Conservation (phyloP, 75 land plant species). For the Ceratopteris richardii region DNA sequence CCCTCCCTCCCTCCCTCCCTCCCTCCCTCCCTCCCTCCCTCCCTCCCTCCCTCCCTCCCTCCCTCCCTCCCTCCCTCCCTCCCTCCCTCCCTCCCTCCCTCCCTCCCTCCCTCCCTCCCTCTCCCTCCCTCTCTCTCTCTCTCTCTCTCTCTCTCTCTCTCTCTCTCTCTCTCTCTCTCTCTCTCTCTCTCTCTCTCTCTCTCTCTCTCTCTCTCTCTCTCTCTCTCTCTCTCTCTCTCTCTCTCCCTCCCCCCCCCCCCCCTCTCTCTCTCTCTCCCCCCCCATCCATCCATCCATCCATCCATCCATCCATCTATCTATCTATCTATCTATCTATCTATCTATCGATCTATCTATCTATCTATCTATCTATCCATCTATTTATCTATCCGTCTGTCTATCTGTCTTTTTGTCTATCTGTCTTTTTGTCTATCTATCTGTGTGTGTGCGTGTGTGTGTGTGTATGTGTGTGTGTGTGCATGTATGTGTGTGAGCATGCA, state of each 20-base stretch:
- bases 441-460: too few relatives aligned
- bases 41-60: not conserved
- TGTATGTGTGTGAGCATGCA: not conserved
- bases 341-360: not conserved
- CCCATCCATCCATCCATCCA: too few relatives aligned
- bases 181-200: conserved; percentile 6
- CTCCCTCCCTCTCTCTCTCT: conserved; percentile 6
- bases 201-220: too few relatives aligned
- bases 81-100: conserved; percentile 1
- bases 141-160: conserved; percentile 6
- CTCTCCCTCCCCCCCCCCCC: too few relatives aligned
- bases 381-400: not conserved
- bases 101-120: conserved; percentile 3
- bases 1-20: not conserved
- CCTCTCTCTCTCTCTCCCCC: too few relatives aligned
- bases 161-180: conserved; percentile 8
- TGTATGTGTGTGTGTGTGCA: not conserved
- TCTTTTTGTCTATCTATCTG: not conserved
- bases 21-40: not conserved
- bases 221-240: too few relatives aligned
- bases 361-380: not conserved
- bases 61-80: not conserved
- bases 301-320: too few relatives aligned
- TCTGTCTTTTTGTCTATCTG: conserved; percentile 1
- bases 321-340: not conserved